phyloP scores from a whole-genome alignment of 768 basidiomycete species.

The Leccinum aurantiacum region DNA sequence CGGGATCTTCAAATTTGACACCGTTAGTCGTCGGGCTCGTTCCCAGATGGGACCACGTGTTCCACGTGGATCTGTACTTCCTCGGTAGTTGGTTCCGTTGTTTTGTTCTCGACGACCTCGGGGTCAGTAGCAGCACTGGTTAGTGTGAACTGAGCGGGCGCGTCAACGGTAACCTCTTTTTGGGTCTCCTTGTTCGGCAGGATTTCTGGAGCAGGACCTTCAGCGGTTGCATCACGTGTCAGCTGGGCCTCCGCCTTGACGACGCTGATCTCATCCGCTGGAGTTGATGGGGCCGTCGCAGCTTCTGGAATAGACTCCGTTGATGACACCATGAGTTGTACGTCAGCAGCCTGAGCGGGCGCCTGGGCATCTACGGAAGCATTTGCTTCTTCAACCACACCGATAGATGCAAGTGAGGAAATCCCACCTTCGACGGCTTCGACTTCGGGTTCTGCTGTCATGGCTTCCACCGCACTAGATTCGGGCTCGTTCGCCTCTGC shows the following conservation, averaged over 20 bases:
- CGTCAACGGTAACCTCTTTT: constrained; percentile 4
- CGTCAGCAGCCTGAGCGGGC: constrained; percentile 3
- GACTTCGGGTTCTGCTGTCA: background rate
- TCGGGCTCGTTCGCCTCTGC: background rate
- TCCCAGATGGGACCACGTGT: background rate
- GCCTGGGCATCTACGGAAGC: constrained; percentile 3
- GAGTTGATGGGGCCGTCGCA: background rate
- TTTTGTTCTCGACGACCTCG: background rate
- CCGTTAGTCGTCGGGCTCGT: constrained; percentile 1
- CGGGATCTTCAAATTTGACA: constrained; percentile 4
- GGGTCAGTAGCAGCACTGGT: background rate
- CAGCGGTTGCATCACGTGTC: background rate
- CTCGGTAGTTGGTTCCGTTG: background rate
- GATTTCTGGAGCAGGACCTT: background rate
- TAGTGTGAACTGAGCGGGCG: background rate
- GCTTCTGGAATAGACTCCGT: constrained; percentile 6
- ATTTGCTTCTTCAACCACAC: background rate
- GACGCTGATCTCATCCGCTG: constrained; percentile 2
- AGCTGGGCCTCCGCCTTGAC: background rate
- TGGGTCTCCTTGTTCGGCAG: background rate
- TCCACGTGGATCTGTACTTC: constrained; percentile 1
- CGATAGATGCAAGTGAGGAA: background rate
- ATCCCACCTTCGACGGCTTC: background rate
- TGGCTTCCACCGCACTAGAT: background rate
- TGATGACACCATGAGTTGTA: background rate